Base-by-base conservation (phyloP, 306 rosid species). In the Sphenostylis stenocarpa region DNA sequence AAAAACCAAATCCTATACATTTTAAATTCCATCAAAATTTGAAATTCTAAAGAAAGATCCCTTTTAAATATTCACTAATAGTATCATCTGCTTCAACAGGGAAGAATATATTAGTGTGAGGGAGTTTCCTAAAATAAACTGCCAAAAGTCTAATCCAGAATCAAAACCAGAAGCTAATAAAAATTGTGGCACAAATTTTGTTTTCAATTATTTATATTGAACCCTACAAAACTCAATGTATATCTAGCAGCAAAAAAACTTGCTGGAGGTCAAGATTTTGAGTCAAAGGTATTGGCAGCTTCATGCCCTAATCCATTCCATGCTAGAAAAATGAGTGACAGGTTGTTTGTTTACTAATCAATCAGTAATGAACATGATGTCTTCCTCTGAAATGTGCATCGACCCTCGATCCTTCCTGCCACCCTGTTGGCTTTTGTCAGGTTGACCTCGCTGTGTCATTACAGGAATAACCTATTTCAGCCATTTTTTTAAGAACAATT, bases 361-460 rank as follows among this genome's bases (percentile, higher is more conserved):
- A 20, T 82, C 80, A 20, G 47, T 58, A 72, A 90, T 44, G 78
- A 45, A 48, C 86, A 80, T 63, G 51, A 91, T 81, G 84, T 94
- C 94, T 72, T 87, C 94, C 75, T 90, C 90, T 52, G 87, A 62
- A 71, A 90, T 91, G 11, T 91, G 81, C 96, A 88, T 90, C 73
- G 62, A 86, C 57, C 97, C 97, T 20, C 88, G 67, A 43, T 90
- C 92, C 76, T 75, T 87, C 84, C 77, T 85, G 20, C 61, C 33
- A 21, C 57, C 80, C 14, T 21, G 62, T 77, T 82, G 94, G 44
- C 69, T 77, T 82, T 80, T 83, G 34, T 90, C 94, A 0, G 92
- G 90, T 65, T 88, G 91, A 76, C 97, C 98, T 52, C 90, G 90
- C 96, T 94, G 90, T 77, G 81, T 63, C 77, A 20, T 82, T 38